Base-by-base conservation (phyloP, 208 protist genomes). In the Acanthamoeba lenticulata region DNA sequence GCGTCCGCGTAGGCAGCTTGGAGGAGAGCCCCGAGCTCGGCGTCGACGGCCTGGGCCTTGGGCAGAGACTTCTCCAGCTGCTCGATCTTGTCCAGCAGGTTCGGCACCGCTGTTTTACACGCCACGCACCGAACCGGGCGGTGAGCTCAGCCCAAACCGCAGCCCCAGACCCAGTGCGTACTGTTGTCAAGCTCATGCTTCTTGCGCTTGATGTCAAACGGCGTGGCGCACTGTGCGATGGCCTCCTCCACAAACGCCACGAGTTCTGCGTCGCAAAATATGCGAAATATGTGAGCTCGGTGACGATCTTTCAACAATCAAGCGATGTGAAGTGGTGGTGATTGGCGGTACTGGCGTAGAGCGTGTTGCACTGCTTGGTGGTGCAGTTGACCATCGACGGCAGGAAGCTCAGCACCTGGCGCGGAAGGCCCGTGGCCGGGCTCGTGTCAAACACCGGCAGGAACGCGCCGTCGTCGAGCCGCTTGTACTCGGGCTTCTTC, bases 171-270 rank as follows among this genome's bases (percentile, higher is more conserved):
- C 6, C 15, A 67, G 7, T 9, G 6, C 74, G 42, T 55, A 85
- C 74, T 36, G 3, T 7, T 4, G 17, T 36, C 47, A 24, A 85
- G 74, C 74, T 85, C 74, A 29, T 85, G 74, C 74, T 55, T 85
- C 74, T 85, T 85, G 74, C 74, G 74, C n/a, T 85, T 27, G n/a
- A 85, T 85, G 44, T 85, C 74, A 42, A 85, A 85, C 3, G 74
- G 74, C 2, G 74, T 85, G 1, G 1, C 21, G 74, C 74, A 85
- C 74, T 85, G 42, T 3, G 1, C n/a, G 74, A 85, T 45, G 42
- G 74, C 74, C 74, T 34, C n/a, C 2, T 85, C 44, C 40, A 85
- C 36, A 40, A 85, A 85, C n/a, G 17, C 44, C 21, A 55, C 3
- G n/a, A 85, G 38, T 36, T 40, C 74, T 55, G 44, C 57, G 5